phyloP scores from a whole-genome alignment of 164 flowering plant species.

The Tetracentron sinense region DNA sequence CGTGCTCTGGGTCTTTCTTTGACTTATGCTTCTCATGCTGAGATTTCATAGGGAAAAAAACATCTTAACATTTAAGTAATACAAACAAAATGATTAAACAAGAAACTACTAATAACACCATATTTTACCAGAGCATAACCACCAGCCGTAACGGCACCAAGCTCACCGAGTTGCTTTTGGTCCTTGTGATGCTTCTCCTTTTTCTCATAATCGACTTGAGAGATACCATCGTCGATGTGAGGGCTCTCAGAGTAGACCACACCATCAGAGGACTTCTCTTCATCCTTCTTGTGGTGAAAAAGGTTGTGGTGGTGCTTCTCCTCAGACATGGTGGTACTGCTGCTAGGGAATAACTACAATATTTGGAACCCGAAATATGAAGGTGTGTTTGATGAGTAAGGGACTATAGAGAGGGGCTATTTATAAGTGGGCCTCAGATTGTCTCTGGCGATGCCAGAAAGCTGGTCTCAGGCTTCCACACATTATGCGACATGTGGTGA shows the following conservation, averaged over 20 bases:
- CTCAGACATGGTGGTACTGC: slow-evolving; percentile 19
- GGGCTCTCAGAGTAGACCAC: slow-evolving; percentile 16
- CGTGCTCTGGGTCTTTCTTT: slow-evolving; percentile 63
- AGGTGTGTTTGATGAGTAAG: too few species aligned
- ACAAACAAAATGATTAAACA: background rate
- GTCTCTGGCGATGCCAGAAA: too few species aligned
- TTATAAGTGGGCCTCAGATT: too few species aligned
- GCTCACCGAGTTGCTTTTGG: slow-evolving; percentile 51
- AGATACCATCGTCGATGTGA: background rate
- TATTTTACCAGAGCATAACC: slow-evolving; percentile 37
- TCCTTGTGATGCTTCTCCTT: slow-evolving; percentile 78
- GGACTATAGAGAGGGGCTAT: too few species aligned
- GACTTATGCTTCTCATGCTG: slow-evolving; percentile 46
- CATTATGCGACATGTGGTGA: too few species aligned
- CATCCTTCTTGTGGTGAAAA: slow-evolving; percentile 17
- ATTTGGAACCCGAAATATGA: too few species aligned
- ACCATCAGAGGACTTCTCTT: slow-evolving; percentile 4
- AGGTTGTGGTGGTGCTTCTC: slow-evolving; percentile 27
- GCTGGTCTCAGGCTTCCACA: too few species aligned
- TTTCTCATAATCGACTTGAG: slow-evolving; percentile 21
- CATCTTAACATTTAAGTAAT: background rate
- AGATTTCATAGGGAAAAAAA: background rate
- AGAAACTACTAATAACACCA: background rate
- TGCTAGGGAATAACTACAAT: too few species aligned
- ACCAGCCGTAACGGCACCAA: slow-evolving; percentile 52